Conservation (phyloP, 192 early-diverging fungal genomes). For the Mortierella hygrophila region DNA sequence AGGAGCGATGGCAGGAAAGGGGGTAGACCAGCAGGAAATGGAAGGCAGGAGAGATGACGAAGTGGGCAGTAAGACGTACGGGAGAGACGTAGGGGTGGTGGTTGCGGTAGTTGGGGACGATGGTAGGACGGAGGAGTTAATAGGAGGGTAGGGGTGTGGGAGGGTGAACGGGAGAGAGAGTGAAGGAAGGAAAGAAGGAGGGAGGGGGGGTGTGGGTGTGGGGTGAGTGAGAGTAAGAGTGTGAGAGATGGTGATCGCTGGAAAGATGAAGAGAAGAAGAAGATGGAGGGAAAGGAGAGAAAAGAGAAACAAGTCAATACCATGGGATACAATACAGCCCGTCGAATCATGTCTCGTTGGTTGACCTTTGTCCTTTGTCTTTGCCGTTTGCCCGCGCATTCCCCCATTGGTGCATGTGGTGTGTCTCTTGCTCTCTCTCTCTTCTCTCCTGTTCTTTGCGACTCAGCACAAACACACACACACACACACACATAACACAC, state of each 20-base stretch:
- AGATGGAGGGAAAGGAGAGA: not conserved
- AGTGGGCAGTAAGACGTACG: not conserved
- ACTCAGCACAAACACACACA: too few relatives aligned
- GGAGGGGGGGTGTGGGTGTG: not conserved
- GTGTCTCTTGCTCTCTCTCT: not conserved
- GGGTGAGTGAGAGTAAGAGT: not conserved
- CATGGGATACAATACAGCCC: not conserved
- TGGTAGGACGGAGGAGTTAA: not conserved
- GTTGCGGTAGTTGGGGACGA: too few relatives aligned
- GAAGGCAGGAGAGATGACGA: not conserved
- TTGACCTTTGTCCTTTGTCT: too few relatives aligned
- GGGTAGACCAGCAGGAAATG: not conserved
- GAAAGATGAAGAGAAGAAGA: not conserved
- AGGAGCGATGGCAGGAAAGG: conserved; percentile 5
- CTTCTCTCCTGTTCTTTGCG: not conserved
- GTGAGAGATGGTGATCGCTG: not conserved
- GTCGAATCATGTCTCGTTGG: not conserved
- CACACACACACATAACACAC: too few relatives aligned
- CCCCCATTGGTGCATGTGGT: not conserved
- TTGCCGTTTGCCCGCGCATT: not conserved
- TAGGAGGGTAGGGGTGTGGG: not conserved
- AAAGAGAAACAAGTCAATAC: too few relatives aligned
- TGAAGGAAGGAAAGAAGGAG: not conserved
- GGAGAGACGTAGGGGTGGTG: not conserved
- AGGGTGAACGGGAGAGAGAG: not conserved